Base-by-base conservation (phyloP, 192 early-diverging fungal genomes). In the Borealophlyctis nickersoniae region DNA sequence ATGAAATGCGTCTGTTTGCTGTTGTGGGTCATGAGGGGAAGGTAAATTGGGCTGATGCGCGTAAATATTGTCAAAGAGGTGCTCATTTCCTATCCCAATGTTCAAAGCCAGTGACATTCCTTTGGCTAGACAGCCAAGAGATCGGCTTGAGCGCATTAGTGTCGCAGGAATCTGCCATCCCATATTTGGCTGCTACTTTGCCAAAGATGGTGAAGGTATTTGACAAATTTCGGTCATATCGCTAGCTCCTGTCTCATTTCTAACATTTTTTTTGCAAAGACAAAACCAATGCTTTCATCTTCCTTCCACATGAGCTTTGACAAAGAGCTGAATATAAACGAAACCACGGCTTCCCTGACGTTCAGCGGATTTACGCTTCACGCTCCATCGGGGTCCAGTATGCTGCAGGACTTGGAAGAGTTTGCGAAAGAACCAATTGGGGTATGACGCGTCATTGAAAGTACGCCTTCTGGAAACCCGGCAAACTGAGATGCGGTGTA, bases 241-340 rank as follows among this genome's bases (percentile, higher is more conserved):
- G n/a, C n/a, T n/a, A n/a, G n/a, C n/a, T n/a, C n/a, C n/a, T n/a
- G n/a, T n/a, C n/a, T n/a, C n/a, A n/a, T n/a, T n/a, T n/a, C n/a
- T n/a, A n/a, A n/a, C n/a, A n/a, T n/a, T n/a, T n/a, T n/a, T n/a
- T n/a, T n/a, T n/a, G 28, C 22, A 63, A 60, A 76, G 52, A 64
- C 73, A 1, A 70, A 65, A 39, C 77, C 87, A 5, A 87, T 87
- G 86, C 67, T 88, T 13, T 79, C 84, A 51, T 49, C 86, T 45
- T 76, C 82, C 19, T 81, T 82, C 19, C 53, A 73, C 29, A 67
- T 85, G 0, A 76, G 69, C 0, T 77, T 69, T 50, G 80, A 85
- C 32, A 69, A 75, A 13, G 71, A 75, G 22, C 22, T 81, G 4
- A 79, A 81, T 35, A 75, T 81, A 57, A 81, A 84, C 62, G 76